Evolutionary conservation across 192 early-diverging fungal species (phyloP).

Genomic region (Gamsiella multidivaricata): DNA sequence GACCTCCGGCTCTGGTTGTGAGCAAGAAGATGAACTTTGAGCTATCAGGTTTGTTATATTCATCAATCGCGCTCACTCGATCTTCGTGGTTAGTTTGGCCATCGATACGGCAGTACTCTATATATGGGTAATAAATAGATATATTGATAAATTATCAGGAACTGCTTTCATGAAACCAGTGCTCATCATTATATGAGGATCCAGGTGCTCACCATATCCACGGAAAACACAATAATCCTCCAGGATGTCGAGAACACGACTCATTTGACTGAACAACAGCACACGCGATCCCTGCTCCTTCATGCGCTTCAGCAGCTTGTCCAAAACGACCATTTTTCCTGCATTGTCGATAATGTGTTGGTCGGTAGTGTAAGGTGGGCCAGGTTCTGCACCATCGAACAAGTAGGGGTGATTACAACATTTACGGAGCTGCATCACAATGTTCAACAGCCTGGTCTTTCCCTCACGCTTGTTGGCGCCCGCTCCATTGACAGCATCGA

Average conservation of each 20-base stretch:
- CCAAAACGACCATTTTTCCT: slow-evolving; percentile 93
- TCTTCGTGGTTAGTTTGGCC: slow-evolving; percentile 96
- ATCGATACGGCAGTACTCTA: slow-evolving; percentile 95
- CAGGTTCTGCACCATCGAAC: slow-evolving; percentile 91
- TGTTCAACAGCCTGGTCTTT: slow-evolving; percentile 93
- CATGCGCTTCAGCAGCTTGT: slow-evolving; percentile 84
- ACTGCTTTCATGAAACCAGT: no score
- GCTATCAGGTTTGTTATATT: slow-evolving; percentile 90
- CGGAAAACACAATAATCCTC: slow-evolving; percentile 97
- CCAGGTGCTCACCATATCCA: slow-evolving; percentile 67
- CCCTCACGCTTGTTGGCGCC: slow-evolving; percentile 78
- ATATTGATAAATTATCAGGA: no score
- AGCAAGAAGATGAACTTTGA: slow-evolving; percentile 96
- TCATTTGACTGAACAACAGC: slow-evolving; percentile 98
- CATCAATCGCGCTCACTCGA: slow-evolving; percentile 91
- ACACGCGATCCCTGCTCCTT: slow-evolving; percentile 94
- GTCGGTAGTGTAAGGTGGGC: slow-evolving; percentile 96
- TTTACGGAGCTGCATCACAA: slow-evolving; percentile 95
- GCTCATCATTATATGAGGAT: neutral
- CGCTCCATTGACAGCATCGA: slow-evolving; percentile 95
- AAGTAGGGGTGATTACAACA: slow-evolving; percentile 97
- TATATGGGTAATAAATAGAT: neutral
- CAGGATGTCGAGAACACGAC: slow-evolving; percentile 95
- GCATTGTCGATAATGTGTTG: slow-evolving; percentile 94
- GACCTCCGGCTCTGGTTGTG: slow-evolving; percentile 96